Evolutionary conservation across 345 rosid species (phyloP), one percentile per base, ranked within the genome.

Genomic region (Ceriops decandra): DNA sequence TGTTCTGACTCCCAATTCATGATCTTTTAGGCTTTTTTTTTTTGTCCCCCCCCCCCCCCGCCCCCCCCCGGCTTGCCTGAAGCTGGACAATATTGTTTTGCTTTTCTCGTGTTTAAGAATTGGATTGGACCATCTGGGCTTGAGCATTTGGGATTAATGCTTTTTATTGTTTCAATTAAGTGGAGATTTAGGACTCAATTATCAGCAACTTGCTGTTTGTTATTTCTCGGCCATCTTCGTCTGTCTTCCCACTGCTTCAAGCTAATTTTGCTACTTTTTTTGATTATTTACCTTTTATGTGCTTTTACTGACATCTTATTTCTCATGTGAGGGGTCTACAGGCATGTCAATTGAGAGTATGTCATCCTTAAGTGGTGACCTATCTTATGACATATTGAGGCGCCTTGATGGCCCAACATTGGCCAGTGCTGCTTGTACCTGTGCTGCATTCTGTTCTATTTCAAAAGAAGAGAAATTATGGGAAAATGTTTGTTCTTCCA

Each of bases 371-470:
- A 81, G 83, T 73, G 81, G 86, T 8, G 95, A 88, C 67, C 64
- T 88, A 66, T 88, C 84, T 82, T 86, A 86, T 24, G 95, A 88
- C 68, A 88, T 88, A 83, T 66, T 88, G 72, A 82, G 80, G 80
- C 95, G 91, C 42, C 88, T 88, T 27, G 95, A 88, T 80, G 95
- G 95, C 42, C 81, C 81, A 22, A 83, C 84, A 46, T 80, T 88
- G 82, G 95, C 95, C 58, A 81, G 78, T 67, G 95, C 91, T 10
- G 91, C 95, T 64, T 88, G 95, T 80, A 68, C 88, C 15, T 88
- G 95, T 51, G 87, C 85, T 10, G 77, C 88, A 24, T 85, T 88
- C 71, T 83, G 82, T 67, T 86, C 91, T 51, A 83, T 88, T 46
- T 88, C 95, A 13, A 86, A 77, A 76, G 95, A 88, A 63, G 95